Conservation (phyloP, 441 rosid species). For the Viola pubescens region DNA sequence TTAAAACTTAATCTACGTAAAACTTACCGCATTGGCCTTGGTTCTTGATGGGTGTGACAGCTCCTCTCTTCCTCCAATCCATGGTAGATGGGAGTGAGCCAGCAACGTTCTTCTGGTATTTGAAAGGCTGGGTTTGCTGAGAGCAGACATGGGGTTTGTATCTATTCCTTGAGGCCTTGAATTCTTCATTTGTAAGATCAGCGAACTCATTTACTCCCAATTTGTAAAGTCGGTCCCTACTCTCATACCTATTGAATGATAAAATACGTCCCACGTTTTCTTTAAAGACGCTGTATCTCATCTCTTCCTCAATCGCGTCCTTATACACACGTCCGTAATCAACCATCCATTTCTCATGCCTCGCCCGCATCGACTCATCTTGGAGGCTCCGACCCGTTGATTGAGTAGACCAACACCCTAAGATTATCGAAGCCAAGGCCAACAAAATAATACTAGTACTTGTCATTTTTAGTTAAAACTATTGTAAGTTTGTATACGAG, state of each 20-base stretch:
- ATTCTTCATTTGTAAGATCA: slow-evolving; percentile 22
- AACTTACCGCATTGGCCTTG: slow-evolving; percentile 63
- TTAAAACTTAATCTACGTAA: not conserved
- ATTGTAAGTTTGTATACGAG: too few species aligned
- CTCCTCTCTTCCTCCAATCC: slow-evolving; percentile 72
- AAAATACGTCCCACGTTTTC: slow-evolving; percentile 10
- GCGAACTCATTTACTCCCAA: slow-evolving; percentile 19
- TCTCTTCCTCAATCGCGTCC: slow-evolving; percentile 16
- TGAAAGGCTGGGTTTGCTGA: slow-evolving; percentile 10
- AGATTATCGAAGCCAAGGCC: slow-evolving; percentile 14
- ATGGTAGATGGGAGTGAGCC: slow-evolving; percentile 10
- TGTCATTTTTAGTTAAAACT: too few species aligned
- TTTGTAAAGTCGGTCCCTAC: slow-evolving; percentile 8
- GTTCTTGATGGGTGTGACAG: slow-evolving; percentile 58
- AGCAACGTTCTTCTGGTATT: slow-evolving; percentile 10
- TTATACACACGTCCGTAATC: slow-evolving; percentile 14
- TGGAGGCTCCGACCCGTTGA: slow-evolving; percentile 14
- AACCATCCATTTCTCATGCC: slow-evolving; percentile 20
- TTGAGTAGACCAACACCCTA: slow-evolving; percentile 14
- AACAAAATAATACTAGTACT: not conserved
- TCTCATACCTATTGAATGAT: slow-evolving; percentile 9
- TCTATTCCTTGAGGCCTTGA: slow-evolving; percentile 10
- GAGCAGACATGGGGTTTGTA: slow-evolving; percentile 16
- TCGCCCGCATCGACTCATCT: slow-evolving; percentile 7
- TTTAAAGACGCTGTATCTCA: slow-evolving; percentile 16